A percentile compares a stretch with the other conserved stretches of the same genome.
phyloP scores from a whole-genome alignment of 129 eudicot genomes.

The Flaveria sonorensis region DNA sequence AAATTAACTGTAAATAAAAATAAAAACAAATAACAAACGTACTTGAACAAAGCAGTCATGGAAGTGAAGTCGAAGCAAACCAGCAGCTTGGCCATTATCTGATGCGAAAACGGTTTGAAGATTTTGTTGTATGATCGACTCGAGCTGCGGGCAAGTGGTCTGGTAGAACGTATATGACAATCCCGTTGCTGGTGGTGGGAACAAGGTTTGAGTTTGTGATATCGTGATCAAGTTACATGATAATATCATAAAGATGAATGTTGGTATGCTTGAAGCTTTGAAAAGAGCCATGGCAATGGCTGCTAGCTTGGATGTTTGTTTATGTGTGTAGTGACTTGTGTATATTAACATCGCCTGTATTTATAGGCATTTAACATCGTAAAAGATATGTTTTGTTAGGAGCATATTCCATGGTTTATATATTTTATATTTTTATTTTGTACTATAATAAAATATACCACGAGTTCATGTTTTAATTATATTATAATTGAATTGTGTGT shows the following conservation, averaged over 20 bases:
- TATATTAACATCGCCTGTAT: conserved; percentile 19
- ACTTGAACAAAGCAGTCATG: conserved; percentile 45
- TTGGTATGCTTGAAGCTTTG: conserved; percentile 25
- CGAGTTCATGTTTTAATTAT: too few relatives aligned
- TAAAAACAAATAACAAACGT: neutral
- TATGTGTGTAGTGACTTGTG: conserved; percentile 23
- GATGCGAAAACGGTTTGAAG: conserved; percentile 29
- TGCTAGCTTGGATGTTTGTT: neutral
- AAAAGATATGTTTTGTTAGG: neutral
- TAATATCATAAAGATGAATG: neutral
- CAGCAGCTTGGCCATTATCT: conserved; percentile 41
- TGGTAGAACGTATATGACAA: conserved; percentile 34
- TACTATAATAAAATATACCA: neutral
- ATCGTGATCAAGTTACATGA: conserved; percentile 13
- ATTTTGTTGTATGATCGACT: conserved; percentile 25
- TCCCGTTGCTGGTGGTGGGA: conserved; percentile 22
- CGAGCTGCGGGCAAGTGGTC: conserved; percentile 30
- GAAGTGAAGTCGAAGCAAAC: conserved; percentile 45
- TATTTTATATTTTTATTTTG: neutral
- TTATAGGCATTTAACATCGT: conserved; percentile 28
- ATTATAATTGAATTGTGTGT: too few relatives aligned
- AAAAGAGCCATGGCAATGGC: conserved; percentile 26
- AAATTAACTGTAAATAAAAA: too few relatives aligned
- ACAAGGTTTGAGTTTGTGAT: conserved; percentile 25
- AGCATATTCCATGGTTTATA: conserved; percentile 18